Percentiles rank a stretch among this genome's conserved stretches.
phyloP scores from a whole-genome alignment of 306 rosid genomes.

The Casuarina cunninghamiana region DNA sequence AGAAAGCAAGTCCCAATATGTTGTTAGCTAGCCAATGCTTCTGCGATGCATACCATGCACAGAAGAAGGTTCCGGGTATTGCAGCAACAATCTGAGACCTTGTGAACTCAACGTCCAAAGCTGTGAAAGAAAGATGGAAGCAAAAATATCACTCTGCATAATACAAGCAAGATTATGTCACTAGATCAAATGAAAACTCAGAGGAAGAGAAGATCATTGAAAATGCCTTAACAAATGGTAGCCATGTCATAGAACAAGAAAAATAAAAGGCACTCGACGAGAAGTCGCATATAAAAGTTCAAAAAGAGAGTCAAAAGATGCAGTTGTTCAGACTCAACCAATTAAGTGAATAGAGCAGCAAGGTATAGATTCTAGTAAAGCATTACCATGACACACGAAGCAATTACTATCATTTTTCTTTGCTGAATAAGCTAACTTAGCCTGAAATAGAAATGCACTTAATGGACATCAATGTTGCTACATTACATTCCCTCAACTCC shows the following conservation, averaged over 20 bases:
- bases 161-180: conserved; percentile 46
- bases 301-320: background rate
- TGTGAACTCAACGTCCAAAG: conserved; percentile 95
- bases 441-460: background rate
- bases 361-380: background rate
- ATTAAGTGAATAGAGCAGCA: background rate
- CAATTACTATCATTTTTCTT: background rate
- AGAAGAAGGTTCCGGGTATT: conserved; percentile 90
- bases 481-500: background rate
- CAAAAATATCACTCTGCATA: conserved; percentile 65
- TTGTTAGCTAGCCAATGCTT: conserved; percentile 99
- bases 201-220: conserved; percentile 11
- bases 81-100: conserved; percentile 89
- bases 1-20: conserved; percentile 89
- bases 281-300: background rate
- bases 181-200: conserved; percentile 40
- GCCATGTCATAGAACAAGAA: background rate
- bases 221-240: background rate
- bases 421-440: background rate
- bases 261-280: background rate
- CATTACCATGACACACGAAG: conserved; percentile 1
- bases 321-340: background rate
- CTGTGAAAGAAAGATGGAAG: conserved; percentile 72
- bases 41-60: conserved; percentile 91
- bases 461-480: background rate